Evolutionary conservation across 208 protist species (phyloP).

Genomic region (Herpetomonas samuelpessoai): DNA sequence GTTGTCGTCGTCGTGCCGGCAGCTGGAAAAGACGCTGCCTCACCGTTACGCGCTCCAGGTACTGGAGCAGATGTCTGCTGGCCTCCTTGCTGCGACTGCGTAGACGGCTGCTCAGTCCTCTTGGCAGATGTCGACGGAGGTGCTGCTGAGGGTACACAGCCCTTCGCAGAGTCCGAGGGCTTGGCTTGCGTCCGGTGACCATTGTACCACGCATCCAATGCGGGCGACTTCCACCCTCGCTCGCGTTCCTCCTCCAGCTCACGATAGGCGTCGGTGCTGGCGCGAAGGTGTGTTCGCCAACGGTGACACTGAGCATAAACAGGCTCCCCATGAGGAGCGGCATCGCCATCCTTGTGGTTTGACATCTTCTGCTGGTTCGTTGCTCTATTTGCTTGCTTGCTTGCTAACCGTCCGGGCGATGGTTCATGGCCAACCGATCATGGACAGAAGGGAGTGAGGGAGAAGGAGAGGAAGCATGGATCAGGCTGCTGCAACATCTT

Average conservation of each 20-base stretch:
- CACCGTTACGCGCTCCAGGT: not conserved
- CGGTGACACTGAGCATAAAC: slow-evolving; percentile 4
- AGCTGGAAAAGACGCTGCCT: not conserved
- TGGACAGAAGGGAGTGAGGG: too few relatives aligned
- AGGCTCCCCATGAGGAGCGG: too few relatives aligned
- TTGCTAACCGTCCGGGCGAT: too few relatives aligned
- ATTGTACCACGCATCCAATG: slow-evolving; percentile 67
- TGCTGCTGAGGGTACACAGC: not conserved
- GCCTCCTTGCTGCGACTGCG: not conserved
- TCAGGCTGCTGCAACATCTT: too few relatives aligned
- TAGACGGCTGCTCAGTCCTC: not conserved
- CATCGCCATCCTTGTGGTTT: not conserved
- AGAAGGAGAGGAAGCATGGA: too few relatives aligned
- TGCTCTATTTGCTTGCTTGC: too few relatives aligned
- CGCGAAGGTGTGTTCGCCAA: slow-evolving; percentile 38
- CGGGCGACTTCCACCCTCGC: slow-evolving; percentile 48
- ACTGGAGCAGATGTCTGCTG: not conserved
- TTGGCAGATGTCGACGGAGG: not conserved
- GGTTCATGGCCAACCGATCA: too few relatives aligned
- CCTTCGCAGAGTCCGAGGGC: slow-evolving; percentile 1
- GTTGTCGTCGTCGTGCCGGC: slow-evolving; percentile 16
- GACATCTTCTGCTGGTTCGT: too few relatives aligned
- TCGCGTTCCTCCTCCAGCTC: slow-evolving; percentile 48
- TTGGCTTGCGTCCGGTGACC: slow-evolving; percentile 14
- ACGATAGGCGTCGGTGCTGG: slow-evolving; percentile 30